Evolutionary conservation across 805 yeast species (phyloP).

Genomic region (Schwanniomyces vanrijiae): DNA sequence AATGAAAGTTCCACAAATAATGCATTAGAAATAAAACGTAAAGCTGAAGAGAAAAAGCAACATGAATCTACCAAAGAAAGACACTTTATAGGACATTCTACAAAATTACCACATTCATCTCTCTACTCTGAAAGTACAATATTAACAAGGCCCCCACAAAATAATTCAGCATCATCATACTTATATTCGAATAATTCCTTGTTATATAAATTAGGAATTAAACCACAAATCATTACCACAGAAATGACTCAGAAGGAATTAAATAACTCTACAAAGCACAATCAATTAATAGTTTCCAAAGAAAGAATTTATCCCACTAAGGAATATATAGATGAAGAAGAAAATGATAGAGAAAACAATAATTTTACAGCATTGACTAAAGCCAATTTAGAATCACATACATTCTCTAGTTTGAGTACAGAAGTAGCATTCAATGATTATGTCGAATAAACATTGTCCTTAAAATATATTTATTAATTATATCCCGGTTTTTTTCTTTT

Average conservation of each 20-base stretch:
- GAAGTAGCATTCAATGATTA: conserved; percentile 13
- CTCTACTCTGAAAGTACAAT: conserved; percentile 36
- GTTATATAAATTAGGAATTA: conserved; percentile 38
- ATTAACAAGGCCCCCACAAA: conserved; percentile 18
- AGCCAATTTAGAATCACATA: conserved; percentile 28
- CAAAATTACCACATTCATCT: conserved; percentile 30
- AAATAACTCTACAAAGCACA: conserved; percentile 7
- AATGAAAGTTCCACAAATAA: conserved; percentile 3
- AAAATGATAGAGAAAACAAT: conserved; percentile 14
- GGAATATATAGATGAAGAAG: not conserved
- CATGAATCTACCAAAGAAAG: conserved; percentile 2
- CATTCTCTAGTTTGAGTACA: conserved; percentile 13
- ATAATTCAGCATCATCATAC: conserved; percentile 25
- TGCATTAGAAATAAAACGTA: not conserved
- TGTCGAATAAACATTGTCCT: conserved; percentile 11
- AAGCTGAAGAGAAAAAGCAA: not conserved
- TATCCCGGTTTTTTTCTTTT: not conserved
- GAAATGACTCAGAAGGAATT: conserved; percentile 20
- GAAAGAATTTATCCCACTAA: not conserved
- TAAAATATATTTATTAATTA: not conserved
- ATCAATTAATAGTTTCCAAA: not conserved
- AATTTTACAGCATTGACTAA: conserved; percentile 25
- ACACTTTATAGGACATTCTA: conserved; percentile 20
- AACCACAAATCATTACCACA: conserved; percentile 40
- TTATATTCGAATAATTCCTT: conserved; percentile 35